phyloP scores from a whole-genome alignment of 2,329 filamentous ascomycete species.

The Arthrinium puccinioides region DNA sequence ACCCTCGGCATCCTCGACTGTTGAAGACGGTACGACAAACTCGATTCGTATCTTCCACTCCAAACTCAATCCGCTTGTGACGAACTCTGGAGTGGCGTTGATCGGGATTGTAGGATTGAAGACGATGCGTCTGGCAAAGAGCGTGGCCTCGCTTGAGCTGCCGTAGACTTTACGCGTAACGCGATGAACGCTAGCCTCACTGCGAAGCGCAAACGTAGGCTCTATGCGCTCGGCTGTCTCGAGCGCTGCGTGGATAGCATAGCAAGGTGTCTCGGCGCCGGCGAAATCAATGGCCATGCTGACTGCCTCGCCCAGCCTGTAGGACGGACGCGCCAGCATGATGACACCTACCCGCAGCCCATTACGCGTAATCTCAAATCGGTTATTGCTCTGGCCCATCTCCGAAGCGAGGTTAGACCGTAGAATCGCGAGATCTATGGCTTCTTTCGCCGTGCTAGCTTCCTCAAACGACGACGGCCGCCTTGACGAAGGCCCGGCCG shows the following conservation, averaged over 20 bases:
- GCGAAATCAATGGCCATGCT: constrained; percentile 80
- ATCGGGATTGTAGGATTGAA: constrained; percentile 81
- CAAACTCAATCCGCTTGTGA: constrained; percentile 79
- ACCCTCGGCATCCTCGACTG: constrained; percentile 7
- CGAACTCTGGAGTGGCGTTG: constrained; percentile 79
- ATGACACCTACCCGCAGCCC: constrained; percentile 88
- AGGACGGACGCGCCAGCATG: constrained; percentile 80
- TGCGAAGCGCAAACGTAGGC: constrained; percentile 71
- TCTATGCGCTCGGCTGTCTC: constrained; percentile 85
- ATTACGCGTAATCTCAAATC: constrained; percentile 90
- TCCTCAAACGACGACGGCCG: constrained; percentile 49
- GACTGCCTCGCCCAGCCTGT: constrained; percentile 81
- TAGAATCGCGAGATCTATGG: constrained; percentile 85
- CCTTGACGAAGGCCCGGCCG: constrained; percentile 46
- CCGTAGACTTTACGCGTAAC: constrained; percentile 79
- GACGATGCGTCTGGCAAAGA: constrained; percentile 71
- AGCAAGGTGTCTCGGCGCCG: constrained; percentile 70
- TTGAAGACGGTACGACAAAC: constrained; percentile 71
- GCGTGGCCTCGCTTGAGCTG: constrained; percentile 69
- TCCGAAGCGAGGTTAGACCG: constrained; percentile 62
- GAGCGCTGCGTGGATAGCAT: constrained; percentile 75
- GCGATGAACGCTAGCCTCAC: constrained; percentile 76
- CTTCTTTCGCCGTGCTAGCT: constrained; percentile 63
- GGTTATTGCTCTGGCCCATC: constrained; percentile 75
- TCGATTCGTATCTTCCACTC: constrained; percentile 88